A percentile compares a stretch with the other conserved stretches of the same genome.
Evolutionary conservation across 2,329 filamentous ascomycete genomes (phyloP).

Genomic region (Apiospora marii): DNA sequence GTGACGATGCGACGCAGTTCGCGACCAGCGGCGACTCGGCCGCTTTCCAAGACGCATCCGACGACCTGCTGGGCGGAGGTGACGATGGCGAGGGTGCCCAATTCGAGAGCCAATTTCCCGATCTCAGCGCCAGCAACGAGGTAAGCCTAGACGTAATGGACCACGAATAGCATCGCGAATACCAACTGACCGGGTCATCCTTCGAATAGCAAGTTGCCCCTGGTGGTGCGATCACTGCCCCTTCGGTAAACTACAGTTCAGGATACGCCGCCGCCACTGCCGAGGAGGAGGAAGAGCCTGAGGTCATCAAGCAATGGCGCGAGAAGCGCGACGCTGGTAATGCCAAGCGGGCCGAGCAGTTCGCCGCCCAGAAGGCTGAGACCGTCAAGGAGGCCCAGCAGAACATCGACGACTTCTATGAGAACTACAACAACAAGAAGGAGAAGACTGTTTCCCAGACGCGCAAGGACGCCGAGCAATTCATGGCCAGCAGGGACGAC

Average conservation of each 20-base stretch:
- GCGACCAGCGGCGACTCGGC: constrained; percentile 75
- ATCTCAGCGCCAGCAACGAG: constrained; percentile 73
- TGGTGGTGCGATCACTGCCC: constrained; percentile 77
- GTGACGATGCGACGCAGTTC: constrained; percentile 94
- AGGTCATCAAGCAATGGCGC: constrained; percentile 91
- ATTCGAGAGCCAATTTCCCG: constrained; percentile 92
- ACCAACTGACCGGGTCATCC: constrained; percentile 30
- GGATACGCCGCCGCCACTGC: constrained; percentile 63
- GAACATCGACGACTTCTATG: constrained; percentile 99
- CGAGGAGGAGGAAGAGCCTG: constrained; percentile 80
- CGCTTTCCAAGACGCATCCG: constrained; percentile 68
- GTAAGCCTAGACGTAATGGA: constrained; percentile 52
- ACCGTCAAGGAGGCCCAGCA: constrained; percentile 89
- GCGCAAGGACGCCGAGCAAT: constrained; percentile 90
- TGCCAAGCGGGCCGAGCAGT: constrained; percentile 84
- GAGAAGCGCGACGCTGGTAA: constrained; percentile 86
- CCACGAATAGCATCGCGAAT: background rate
- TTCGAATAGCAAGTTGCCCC: constrained; percentile 71
- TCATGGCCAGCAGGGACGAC: constrained; percentile 87
- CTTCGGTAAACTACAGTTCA: constrained; percentile 68
- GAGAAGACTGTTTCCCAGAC: constrained; percentile 93
- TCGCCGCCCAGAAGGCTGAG: constrained; percentile 81
- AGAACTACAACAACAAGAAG: constrained; percentile 98
- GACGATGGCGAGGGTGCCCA: constrained; percentile 56
- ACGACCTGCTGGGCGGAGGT: constrained; percentile 76